These are phyloP conservation scores for Yamadazyma taylorii DNA, from an alignment of 1,139 yeast genomes.

Conservation along the genomic window DNA sequence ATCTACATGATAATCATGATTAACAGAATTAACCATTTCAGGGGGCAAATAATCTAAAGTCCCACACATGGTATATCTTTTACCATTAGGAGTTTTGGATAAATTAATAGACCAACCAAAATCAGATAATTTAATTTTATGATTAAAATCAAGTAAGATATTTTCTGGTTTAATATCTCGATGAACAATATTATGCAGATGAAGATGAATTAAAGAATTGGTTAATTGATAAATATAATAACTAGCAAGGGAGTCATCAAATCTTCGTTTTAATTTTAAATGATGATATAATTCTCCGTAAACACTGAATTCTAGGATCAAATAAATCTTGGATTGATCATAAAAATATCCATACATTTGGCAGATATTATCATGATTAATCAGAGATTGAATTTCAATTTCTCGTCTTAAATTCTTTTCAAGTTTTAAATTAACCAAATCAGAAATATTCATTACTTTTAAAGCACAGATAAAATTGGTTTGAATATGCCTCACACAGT, in stretches of 20 bases:
- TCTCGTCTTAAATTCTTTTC: conserved; percentile 88
- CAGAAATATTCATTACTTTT: conserved; percentile 85
- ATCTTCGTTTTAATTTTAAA: conserved; percentile 59
- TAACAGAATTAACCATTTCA: conserved; percentile 85
- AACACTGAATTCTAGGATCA: conserved; percentile 81
- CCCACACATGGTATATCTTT: conserved; percentile 87
- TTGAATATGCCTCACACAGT: conserved; percentile 75
- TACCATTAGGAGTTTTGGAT: conserved; percentile 11
- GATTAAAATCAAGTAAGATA: conserved; percentile 70
- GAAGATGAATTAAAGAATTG: conserved; percentile 72
- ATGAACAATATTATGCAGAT: conserved; percentile 77
- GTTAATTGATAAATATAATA: conserved; percentile 83
- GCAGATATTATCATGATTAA: conserved; percentile 78
- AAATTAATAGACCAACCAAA: conserved; percentile 88
- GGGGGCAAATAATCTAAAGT: conserved; percentile 94
- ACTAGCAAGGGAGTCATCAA: conserved; percentile 72
- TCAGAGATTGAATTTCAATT: conserved; percentile 81
- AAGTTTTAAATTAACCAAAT: conserved; percentile 71
- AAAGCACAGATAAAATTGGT: conserved; percentile 86
- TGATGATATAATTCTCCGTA: conserved; percentile 85
- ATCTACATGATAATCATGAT: conserved; percentile 79
- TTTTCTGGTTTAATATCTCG: conserved; percentile 94
- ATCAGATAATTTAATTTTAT: conserved; percentile 79
- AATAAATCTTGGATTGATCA: conserved; percentile 75
- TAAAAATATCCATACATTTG: conserved; percentile 83